These are phyloP conservation scores for Melanopsichium pennsylvanicum DNA, from an alignment of 1,284 basidiomycete species.

Conservation along the genomic window DNA sequence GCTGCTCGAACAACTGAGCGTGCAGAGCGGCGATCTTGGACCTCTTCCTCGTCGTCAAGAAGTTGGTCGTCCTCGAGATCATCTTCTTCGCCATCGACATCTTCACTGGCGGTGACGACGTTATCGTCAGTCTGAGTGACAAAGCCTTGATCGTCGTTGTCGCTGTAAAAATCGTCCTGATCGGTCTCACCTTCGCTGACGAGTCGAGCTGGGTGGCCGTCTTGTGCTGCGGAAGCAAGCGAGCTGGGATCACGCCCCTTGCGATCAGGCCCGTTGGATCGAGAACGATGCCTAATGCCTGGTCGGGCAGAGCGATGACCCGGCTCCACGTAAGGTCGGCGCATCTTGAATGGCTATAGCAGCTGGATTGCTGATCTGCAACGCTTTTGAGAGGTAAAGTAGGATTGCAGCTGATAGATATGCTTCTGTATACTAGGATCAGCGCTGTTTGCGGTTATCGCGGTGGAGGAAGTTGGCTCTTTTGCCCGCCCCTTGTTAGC, in stretches of 20 bases:
- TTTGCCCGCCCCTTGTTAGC: no score
- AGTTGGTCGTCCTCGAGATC: constrained; percentile 15
- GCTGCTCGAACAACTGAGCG: constrained; percentile 14
- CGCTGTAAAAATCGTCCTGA: constrained; percentile 39
- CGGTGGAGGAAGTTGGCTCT: no score
- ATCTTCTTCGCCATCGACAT: constrained; percentile 28
- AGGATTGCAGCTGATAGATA: not conserved
- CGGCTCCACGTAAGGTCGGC: constrained; percentile 41
- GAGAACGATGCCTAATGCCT: constrained; percentile 38
- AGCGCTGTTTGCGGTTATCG: no score
- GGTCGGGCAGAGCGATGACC: constrained; percentile 41
- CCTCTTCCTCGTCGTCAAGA: constrained; percentile 6
- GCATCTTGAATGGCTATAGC: constrained; percentile 11
- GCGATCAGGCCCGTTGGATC: constrained; percentile 34
- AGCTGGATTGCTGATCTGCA: not conserved
- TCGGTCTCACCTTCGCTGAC: constrained; percentile 41
- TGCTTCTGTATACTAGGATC: not conserved
- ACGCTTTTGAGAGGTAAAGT: no score
- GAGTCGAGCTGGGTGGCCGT: constrained; percentile 17
- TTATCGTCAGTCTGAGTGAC: constrained; percentile 41
- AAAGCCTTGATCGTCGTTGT: constrained; percentile 41
- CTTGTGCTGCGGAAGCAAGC: constrained; percentile 4
- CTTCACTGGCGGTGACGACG: constrained; percentile 36
- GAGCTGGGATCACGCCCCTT: constrained; percentile 38
- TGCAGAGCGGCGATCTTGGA: constrained; percentile 13